Evolutionary conservation across 2,329 filamentous ascomycete species (phyloP).

Genomic region (Phaeoacremonium minimum): DNA sequence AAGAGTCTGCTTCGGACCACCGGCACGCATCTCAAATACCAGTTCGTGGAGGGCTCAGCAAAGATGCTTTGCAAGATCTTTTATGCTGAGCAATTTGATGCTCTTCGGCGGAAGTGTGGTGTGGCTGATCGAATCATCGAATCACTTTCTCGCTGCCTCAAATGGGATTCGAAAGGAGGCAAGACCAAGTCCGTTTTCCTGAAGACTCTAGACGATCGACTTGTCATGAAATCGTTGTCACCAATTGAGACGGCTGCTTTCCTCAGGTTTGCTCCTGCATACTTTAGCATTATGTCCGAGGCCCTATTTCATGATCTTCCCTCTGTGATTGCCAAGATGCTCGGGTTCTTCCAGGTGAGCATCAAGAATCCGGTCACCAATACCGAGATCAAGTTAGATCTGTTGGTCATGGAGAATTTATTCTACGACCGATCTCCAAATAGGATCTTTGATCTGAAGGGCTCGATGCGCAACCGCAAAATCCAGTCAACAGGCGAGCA

Average conservation of each 20-base stretch:
- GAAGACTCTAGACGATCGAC: constrained; percentile 91
- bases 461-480: constrained; percentile 97
- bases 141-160: constrained; percentile 88
- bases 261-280: constrained; percentile 90
- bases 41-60: constrained; percentile 89
- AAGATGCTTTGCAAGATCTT: constrained; percentile 98
- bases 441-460: constrained; percentile 92
- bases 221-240: constrained; percentile 88
- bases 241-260: constrained; percentile 92
- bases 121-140: constrained; percentile 92
- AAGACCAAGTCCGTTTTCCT: constrained; percentile 97
- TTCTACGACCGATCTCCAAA: constrained; percentile 93
- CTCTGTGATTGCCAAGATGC: constrained; percentile 97
- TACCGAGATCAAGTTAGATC: constrained; percentile 89
- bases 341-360: constrained; percentile 94
- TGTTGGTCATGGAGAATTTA: constrained; percentile 94
- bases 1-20: constrained; percentile 78
- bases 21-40: constrained; percentile 92
- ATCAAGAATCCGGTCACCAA: constrained; percentile 93
- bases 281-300: constrained; percentile 96
- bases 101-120: constrained; percentile 85
- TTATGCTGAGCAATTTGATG: constrained; percentile 97
- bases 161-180: constrained; percentile 97
- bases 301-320: constrained; percentile 93
- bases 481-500: constrained; percentile 94